These are phyloP conservation scores for Cryphonectria radicalis DNA, from an alignment of 2,329 filamentous ascomycete genomes.

Conservation along the genomic window DNA sequence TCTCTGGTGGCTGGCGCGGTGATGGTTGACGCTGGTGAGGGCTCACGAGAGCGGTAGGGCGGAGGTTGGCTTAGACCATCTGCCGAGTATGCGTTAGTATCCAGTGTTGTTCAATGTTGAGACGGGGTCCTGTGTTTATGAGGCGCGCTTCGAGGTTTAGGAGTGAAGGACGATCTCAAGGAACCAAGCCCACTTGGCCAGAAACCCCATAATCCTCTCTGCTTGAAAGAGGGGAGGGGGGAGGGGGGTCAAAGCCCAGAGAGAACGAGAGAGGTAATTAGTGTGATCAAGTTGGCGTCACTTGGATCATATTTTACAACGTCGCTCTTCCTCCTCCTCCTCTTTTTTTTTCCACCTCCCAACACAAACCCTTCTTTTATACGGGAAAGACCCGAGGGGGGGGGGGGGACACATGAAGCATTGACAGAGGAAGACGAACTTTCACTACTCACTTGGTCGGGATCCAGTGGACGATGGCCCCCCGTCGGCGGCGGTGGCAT, in stretches of 20 bases:
- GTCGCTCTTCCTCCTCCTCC: not conserved
- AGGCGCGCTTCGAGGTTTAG: not conserved
- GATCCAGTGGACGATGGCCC: slow-evolving; percentile 26
- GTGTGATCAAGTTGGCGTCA: not conserved
- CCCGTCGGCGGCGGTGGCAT: slow-evolving; percentile 33
- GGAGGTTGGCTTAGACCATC: slow-evolving; percentile 29
- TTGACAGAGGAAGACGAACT: slow-evolving; percentile 23
- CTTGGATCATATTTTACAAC: not conserved
- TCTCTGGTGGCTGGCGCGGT: not conserved
- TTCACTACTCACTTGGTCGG: slow-evolving; percentile 30
- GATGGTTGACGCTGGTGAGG: slow-evolving; percentile 15
- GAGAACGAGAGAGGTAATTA: too few relatives aligned
- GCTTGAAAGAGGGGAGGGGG: too few relatives aligned
- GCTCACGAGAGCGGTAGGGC: slow-evolving; percentile 12
- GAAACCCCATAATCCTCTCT: not conserved
- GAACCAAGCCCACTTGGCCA: slow-evolving; percentile 9
- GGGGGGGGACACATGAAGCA: not conserved
- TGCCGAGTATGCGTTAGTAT: slow-evolving; percentile 18
- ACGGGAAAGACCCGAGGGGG: not conserved
- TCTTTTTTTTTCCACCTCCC: too few relatives aligned
- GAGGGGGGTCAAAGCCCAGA: too few relatives aligned
- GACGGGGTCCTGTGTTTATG: not conserved
- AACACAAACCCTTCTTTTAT: not conserved
- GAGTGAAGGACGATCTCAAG: not conserved
- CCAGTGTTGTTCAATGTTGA: not conserved